Conservation (phyloP, 1,284 basidiomycete genomes). For the Irpex sp. region DNA sequence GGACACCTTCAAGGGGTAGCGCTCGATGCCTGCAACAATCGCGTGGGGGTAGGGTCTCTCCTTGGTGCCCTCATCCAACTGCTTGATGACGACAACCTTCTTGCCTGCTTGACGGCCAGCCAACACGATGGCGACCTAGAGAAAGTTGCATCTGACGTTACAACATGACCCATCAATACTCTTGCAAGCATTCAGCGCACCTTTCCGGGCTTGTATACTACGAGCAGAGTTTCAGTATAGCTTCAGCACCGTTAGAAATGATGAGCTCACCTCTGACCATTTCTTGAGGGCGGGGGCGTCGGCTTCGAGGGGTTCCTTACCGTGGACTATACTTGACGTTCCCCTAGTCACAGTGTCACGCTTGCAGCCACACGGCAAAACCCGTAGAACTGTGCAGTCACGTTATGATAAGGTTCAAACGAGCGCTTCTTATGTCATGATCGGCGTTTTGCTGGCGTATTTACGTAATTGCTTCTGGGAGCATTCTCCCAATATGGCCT, state of each 20-base stretch:
- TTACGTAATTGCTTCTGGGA: neutral
- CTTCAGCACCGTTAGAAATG: neutral
- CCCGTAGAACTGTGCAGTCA: constrained; percentile 7
- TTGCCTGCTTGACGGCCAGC: constrained; percentile 95
- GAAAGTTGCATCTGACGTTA: neutral
- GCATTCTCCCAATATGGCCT: neutral
- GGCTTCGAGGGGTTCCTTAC: constrained; percentile 21
- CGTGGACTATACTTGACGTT: constrained; percentile 14
- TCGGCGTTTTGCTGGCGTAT: neutral
- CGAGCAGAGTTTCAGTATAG: constrained; percentile 25
- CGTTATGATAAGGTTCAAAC: neutral
- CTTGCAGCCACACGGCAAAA: constrained; percentile 10
- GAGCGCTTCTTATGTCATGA: neutral
- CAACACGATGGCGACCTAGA: constrained; percentile 86
- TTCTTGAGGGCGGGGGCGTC: constrained; percentile 37
- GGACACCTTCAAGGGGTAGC: constrained; percentile 95
- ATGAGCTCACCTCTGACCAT: constrained; percentile 63
- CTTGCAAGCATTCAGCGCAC: constrained; percentile 37
- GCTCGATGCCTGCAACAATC: constrained; percentile 93
- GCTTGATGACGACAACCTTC: constrained; percentile 90
- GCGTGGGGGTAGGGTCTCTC: constrained; percentile 93
- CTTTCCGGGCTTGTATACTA: constrained; percentile 98
- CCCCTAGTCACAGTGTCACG: constrained; percentile 11
- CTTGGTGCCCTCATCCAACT: constrained; percentile 85
- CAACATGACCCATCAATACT: neutral